Percentiles rank a stretch among this genome's conserved stretches.
These are phyloP conservation scores for Aspergillus sp. DNA, from an alignment of 2,329 filamentous ascomycete genomes.

Conservation along the genomic window DNA sequence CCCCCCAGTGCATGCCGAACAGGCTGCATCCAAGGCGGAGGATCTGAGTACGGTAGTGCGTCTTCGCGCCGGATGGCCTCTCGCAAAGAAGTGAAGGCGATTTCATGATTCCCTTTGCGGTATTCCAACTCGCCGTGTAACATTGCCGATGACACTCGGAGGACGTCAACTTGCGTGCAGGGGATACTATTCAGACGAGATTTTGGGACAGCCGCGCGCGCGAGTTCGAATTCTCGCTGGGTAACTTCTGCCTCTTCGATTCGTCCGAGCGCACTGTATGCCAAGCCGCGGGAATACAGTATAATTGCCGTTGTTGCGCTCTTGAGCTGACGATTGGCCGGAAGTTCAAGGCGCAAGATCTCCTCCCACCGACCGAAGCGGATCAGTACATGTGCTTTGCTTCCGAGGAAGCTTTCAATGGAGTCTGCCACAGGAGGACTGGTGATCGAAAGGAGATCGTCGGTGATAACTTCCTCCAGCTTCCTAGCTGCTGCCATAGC, in stretches of 20 bases:
- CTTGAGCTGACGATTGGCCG: constrained; percentile 60
- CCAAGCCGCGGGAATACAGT: constrained; percentile 67
- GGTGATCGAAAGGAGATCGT: constrained; percentile 61
- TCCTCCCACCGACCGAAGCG: constrained; percentile 73
- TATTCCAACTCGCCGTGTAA: constrained; percentile 73
- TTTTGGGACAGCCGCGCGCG: constrained; percentile 53
- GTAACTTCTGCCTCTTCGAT: constrained; percentile 55
- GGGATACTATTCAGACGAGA: constrained; percentile 49
- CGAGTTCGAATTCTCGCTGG: constrained; percentile 51
- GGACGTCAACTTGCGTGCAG: constrained; percentile 51
- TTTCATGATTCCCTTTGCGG: constrained; percentile 56
- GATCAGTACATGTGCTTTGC: constrained; percentile 67
- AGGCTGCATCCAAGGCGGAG: constrained; percentile 77
- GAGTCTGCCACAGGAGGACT: constrained; percentile 75
- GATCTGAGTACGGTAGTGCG: constrained; percentile 66
- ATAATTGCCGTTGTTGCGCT: constrained; percentile 67
- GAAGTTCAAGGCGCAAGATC: constrained; percentile 56
- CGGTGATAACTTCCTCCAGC: constrained; percentile 63
- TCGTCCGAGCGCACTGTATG: constrained; percentile 57
- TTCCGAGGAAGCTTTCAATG: constrained; percentile 68
- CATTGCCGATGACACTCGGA: constrained; percentile 50
- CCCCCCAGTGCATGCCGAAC: constrained; percentile 68
- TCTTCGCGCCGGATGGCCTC: constrained; percentile 61
- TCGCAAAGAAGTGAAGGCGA: constrained; percentile 59
- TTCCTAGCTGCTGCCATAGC: constrained; percentile 59